A percentile compares a stretch with the other conserved stretches of the same genome.
Conservation (phyloP, 768 basidiomycete species). For the Phylloporus scabripes region DNA sequence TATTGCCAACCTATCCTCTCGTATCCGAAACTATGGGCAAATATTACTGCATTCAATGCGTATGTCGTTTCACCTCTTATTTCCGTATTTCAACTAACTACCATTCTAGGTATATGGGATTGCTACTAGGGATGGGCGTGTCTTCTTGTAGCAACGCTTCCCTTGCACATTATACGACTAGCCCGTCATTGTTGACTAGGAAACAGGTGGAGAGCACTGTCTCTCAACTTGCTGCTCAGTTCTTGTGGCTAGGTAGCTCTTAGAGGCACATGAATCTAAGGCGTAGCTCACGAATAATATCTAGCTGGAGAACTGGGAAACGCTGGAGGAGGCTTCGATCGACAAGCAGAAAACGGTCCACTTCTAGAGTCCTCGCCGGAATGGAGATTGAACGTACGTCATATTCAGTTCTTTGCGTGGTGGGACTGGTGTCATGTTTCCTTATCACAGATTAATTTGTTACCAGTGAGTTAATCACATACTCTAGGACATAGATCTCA, state of each 20-base stretch:
- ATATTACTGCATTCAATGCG: neutral
- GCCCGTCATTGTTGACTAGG: neutral
- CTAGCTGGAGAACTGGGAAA: neutral
- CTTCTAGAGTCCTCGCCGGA: neutral
- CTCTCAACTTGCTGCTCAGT: neutral
- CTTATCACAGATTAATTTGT: neutral
- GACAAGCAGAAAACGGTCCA: too few species aligned
- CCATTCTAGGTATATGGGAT: neutral
- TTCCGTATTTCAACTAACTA: neutral
- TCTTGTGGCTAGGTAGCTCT: neutral
- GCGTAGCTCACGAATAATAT: neutral
- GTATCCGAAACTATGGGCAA: neutral
- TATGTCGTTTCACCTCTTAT: neutral
- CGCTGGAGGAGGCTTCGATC: neutral
- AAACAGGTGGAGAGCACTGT: neutral
- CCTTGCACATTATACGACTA: neutral
- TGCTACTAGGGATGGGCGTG: neutral
- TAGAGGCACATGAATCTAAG: neutral
- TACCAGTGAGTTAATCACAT: neutral
- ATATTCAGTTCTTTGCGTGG: neutral
- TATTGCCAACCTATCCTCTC: neutral
- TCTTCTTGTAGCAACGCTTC: neutral
- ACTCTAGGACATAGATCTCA: neutral
- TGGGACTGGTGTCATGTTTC: neutral
- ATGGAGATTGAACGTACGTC: neutral